Evolutionary conservation across 2,329 filamentous ascomycete genomes (phyloP), one percentile per base, ranked within the genome.

Genomic region (Aspergillus novofumigatus): DNA sequence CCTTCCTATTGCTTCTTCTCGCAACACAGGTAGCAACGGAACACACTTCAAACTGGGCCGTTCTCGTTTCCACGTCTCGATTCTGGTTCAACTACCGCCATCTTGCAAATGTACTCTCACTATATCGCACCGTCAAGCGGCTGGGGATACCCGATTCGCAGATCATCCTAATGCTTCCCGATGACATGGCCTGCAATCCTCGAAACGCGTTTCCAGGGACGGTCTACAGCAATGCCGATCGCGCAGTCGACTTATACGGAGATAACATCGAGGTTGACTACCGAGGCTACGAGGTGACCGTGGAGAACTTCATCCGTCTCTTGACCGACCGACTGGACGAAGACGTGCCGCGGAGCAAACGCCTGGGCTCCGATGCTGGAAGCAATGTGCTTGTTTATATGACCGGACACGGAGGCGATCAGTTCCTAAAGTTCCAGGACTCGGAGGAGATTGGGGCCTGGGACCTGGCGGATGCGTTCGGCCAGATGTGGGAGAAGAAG

Each of bases 61-160:
- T 99, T 60, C 87, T 99, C n/a, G 94, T 99, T 58, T 94, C 90
- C 63, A 99, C 94, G 5, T 99, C 94, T 53, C 90, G 94, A 54
- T 99, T 99, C 82, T 99, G 94, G 94, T 99, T 99, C 86, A 99
- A 99, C 79, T 99, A 99, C 77, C 90, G 94, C 57, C 94, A 99
- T 75, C 88, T 99, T 53, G 92, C 94, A 75, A 99, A 99, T 78
- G 94, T 96, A 20, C 86, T 99, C 59, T 97, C 93, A 58, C 87
- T 99, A 62, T 99, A 99, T 78, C 91, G 94, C 57, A 99, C 94
- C 56, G 94, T 99, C 62, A 99, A 99, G 80, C 90, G 94, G 11
- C 86, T 99, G 41, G 94, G 94, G 50, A 99, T 99, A 59, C 94
- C 94, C 38, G 94, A 99, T 77, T 96, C 91, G 52, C 94, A 99